Conservation (phyloP, 2,329 filamentous ascomycete genomes). For the Penicillium paneum region DNA sequence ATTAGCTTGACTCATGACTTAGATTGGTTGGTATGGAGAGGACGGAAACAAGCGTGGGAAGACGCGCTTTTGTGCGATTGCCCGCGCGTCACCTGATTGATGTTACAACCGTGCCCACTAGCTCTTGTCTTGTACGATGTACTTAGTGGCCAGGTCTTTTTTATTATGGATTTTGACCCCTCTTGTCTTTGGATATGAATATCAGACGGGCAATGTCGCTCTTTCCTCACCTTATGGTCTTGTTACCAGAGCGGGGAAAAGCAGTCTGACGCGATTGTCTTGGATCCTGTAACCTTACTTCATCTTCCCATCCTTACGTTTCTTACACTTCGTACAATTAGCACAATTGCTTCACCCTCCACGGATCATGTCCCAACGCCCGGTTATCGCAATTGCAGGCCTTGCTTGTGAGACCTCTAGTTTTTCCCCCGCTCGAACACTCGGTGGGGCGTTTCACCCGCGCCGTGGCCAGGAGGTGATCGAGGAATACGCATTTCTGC, state of each 20-base stretch:
- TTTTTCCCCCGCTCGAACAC: constrained; percentile 52
- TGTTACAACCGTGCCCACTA: background rate
- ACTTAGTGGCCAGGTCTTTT: background rate
- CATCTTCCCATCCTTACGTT: constrained; percentile 7
- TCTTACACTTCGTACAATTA: no score
- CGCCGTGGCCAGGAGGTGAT: constrained; percentile 45
- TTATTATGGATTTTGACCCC: background rate
- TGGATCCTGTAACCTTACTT: constrained; percentile 6
- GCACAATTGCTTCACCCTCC: background rate
- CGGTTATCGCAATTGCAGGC: constrained; percentile 52
- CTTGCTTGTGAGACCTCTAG: constrained; percentile 55
- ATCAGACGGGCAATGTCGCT: background rate
- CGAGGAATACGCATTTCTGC: constrained; percentile 48
- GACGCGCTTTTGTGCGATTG: background rate
- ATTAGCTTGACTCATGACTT: background rate
- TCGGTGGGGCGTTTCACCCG: constrained; percentile 51
- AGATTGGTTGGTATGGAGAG: background rate
- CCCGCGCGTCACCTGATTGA: background rate
- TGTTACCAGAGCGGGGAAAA: background rate
- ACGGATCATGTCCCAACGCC: constrained; percentile 35
- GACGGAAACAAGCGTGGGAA: background rate
- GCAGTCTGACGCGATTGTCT: background rate
- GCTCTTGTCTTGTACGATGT: background rate
- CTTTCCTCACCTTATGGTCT: background rate
- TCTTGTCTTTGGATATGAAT: background rate